phyloP scores from a whole-genome alignment of 75 land plant species.

The Gnetum montanum region DNA sequence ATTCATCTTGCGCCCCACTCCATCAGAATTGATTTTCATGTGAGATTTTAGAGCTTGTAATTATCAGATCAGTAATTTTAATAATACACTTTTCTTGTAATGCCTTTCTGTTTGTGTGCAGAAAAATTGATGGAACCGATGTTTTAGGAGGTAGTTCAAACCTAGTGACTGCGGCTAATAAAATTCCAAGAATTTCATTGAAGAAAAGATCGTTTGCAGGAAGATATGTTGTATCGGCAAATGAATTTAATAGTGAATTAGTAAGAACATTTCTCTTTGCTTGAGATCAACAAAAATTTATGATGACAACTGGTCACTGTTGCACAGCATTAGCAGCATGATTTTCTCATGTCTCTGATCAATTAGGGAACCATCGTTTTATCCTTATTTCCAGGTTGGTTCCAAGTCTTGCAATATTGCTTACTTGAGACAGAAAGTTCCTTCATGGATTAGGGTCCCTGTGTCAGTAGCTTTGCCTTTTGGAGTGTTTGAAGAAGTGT shows the following conservation, averaged over 20 bases:
- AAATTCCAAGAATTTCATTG: slow-evolving; percentile 21
- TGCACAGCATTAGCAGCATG: background rate
- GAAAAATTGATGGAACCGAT: slow-evolving; percentile 27
- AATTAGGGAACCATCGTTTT: too few species aligned
- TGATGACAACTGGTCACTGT: background rate
- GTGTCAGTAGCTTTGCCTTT: slow-evolving; percentile 48
- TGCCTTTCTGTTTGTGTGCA: slow-evolving; percentile 4
- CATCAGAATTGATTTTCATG: slow-evolving; percentile 25
- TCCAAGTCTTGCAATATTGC: slow-evolving; percentile 46
- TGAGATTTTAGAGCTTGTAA: slow-evolving; percentile 10
- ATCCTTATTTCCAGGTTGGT: slow-evolving; percentile 28
- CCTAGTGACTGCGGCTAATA: background rate
- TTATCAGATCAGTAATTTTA: background rate
- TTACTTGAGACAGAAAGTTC: slow-evolving; percentile 29
- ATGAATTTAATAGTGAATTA: slow-evolving; percentile 37
- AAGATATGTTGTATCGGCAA: slow-evolving; percentile 34
- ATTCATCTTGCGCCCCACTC: slow-evolving; percentile 16
- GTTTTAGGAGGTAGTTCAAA: slow-evolving; percentile 9
- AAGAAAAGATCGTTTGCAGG: slow-evolving; percentile 36
- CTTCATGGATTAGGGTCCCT: slow-evolving; percentile 38
- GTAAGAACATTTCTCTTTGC: too few species aligned
- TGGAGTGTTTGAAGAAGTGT: slow-evolving; percentile 48
- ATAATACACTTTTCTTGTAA: background rate
- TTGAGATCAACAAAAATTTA: too few species aligned
- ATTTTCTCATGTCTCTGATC: background rate